A percentile compares a stretch with the other conserved stretches of the same genome.
These are phyloP conservation scores for Penicillium sp. DNA, from an alignment of 2,329 filamentous ascomycete genomes.

Conservation along the genomic window DNA sequence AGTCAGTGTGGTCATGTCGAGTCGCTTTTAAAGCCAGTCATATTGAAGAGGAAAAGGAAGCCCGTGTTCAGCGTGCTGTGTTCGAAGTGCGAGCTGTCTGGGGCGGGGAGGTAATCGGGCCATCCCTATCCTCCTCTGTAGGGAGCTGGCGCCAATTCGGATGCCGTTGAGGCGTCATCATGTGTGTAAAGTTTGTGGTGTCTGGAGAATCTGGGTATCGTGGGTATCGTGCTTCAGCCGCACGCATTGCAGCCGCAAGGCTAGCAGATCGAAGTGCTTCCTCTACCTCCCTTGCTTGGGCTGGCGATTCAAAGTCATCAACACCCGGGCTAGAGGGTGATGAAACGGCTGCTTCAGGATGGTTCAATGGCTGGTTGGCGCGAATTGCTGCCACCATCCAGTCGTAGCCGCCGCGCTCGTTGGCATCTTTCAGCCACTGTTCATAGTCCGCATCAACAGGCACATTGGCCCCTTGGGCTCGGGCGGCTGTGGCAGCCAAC, in stretches of 20 bases:
- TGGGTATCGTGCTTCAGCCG: not conserved
- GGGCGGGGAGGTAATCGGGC: slow-evolving; percentile 28
- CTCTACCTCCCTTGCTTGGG: not conserved
- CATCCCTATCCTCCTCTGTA: not conserved
- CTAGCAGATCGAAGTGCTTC: not conserved
- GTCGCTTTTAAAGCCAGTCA: slow-evolving; percentile 9
- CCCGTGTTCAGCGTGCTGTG: slow-evolving; percentile 30
- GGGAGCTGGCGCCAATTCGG: slow-evolving; percentile 1
- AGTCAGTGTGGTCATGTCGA: slow-evolving; percentile 6
- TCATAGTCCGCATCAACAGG: slow-evolving; percentile 56
- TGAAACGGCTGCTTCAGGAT: slow-evolving; percentile 32
- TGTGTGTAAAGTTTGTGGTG: not conserved
- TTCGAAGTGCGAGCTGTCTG: slow-evolving; percentile 31
- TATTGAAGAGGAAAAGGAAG: not conserved
- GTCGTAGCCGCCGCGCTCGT: slow-evolving; percentile 53
- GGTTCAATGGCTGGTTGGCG: slow-evolving; percentile 39
- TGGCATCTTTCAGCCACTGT: slow-evolving; percentile 61
- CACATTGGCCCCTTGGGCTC: slow-evolving; percentile 53
- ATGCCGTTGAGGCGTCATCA: not conserved
- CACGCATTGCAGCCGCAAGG: not conserved
- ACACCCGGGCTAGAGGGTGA: slow-evolving; percentile 21
- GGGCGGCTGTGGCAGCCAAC: slow-evolving; percentile 56
- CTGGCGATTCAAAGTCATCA: not conserved
- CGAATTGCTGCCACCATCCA: slow-evolving; percentile 47
- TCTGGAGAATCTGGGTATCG: not conserved